These are phyloP conservation scores for Leucaena leucocephala DNA, from an alignment of 306 rosid species.

Conservation along the genomic window DNA sequence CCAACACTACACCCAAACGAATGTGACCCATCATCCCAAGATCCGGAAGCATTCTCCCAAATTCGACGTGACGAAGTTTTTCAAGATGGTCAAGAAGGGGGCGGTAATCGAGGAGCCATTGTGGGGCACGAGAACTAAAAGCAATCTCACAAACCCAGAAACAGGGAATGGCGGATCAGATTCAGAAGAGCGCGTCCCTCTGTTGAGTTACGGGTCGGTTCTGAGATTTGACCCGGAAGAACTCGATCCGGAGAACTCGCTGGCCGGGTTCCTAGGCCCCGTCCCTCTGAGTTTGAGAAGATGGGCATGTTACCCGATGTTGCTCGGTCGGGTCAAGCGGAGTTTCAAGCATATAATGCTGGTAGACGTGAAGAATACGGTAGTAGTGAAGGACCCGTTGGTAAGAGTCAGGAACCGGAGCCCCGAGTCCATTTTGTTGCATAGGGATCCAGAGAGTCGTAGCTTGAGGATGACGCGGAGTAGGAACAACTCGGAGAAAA, in stretches of 20 bases:
- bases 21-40: slow-evolving; percentile 37
- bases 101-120: slow-evolving; percentile 48
- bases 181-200: slow-evolving; percentile 23
- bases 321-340: slow-evolving; percentile 75
- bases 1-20: slow-evolving; percentile 28
- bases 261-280: slow-evolving; percentile 70
- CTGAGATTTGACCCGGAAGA: slow-evolving; percentile 75
- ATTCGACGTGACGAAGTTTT: slow-evolving; percentile 54
- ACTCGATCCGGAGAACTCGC: slow-evolving; percentile 91
- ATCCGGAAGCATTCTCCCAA: slow-evolving; percentile 16
- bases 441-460: background rate
- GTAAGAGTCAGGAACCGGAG: slow-evolving; percentile 53
- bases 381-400: slow-evolving; percentile 64
- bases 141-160: slow-evolving; percentile 25
- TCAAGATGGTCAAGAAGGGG: slow-evolving; percentile 34
- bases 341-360: slow-evolving; percentile 72
- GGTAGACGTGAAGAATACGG: slow-evolving; percentile 50
- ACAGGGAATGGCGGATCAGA: background rate
- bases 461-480: slow-evolving; percentile 36
- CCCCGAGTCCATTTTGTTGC: slow-evolving; percentile 60
- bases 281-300: slow-evolving; percentile 66
- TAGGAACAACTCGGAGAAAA: slow-evolving; percentile 45
- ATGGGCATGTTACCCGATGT: slow-evolving; percentile 94
- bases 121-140: slow-evolving; percentile 60
- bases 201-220: slow-evolving; percentile 73